These are phyloP conservation scores for Balakata baccata DNA, from an alignment of 345 rosid species.

Conservation along the genomic window DNA sequence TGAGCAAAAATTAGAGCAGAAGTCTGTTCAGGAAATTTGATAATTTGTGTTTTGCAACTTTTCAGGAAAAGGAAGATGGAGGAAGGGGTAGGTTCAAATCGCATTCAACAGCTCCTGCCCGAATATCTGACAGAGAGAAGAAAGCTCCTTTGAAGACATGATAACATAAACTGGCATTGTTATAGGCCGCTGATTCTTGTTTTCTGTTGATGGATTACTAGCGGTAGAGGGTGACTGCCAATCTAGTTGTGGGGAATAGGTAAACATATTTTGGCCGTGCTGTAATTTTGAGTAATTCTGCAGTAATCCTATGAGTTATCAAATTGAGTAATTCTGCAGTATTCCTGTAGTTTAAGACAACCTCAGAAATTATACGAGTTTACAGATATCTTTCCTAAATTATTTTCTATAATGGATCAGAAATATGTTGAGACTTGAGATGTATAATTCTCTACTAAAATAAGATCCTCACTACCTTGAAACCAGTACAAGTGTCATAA, in stretches of 20 bases:
- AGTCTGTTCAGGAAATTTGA: neutral
- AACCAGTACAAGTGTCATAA: too few relatives aligned
- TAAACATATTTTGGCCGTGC: neutral
- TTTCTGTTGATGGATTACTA: neutral
- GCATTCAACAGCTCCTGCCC: constrained; percentile 79
- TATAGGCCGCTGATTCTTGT: neutral
- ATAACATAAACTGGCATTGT: constrained; percentile 7
- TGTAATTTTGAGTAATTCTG: constrained; percentile 8
- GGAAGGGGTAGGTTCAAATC: constrained; percentile 97
- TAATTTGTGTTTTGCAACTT: neutral
- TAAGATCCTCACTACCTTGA: too few relatives aligned
- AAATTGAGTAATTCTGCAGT: neutral
- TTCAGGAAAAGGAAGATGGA: constrained; percentile 89
- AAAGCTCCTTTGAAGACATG: constrained; percentile 93
- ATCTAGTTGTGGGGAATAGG: neutral
- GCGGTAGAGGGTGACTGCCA: too few relatives aligned
- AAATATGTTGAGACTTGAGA: too few relatives aligned
- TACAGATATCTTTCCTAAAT: neutral
- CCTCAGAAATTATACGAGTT: neutral
- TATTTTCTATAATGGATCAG: too few relatives aligned
- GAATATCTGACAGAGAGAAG: constrained; percentile 94
- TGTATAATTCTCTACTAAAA: too few relatives aligned
- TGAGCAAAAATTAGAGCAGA: neutral
- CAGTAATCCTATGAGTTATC: neutral
- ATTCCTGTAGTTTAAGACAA: neutral